These are phyloP conservation scores for Petasospora fabianii DNA, from an alignment of 1,139 yeast genomes.

Conservation along the genomic window DNA sequence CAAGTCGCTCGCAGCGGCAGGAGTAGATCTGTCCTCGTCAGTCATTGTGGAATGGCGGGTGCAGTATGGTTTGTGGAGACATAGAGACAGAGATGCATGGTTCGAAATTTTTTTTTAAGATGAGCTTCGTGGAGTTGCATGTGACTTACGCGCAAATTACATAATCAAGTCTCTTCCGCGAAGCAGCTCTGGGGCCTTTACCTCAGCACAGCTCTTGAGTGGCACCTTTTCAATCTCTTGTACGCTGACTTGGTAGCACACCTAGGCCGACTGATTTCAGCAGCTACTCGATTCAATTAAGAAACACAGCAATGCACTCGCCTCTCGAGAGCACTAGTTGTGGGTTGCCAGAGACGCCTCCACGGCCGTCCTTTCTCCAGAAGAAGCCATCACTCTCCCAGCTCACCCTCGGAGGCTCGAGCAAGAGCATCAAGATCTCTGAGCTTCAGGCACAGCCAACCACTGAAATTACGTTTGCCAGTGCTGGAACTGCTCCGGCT, in stretches of 20 bases:
- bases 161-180: no score
- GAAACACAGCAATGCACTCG: no score
- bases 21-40: not conserved
- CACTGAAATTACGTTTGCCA: constrained; percentile 22
- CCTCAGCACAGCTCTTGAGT: no score
- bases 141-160: no score
- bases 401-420: constrained; percentile 17
- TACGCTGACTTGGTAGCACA: no score
- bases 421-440: constrained; percentile 16
- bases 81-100: not conserved
- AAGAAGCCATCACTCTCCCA: constrained; percentile 23
- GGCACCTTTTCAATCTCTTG: no score
- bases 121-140: no score
- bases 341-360: constrained; percentile 8
- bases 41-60: not conserved
- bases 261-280: no score
- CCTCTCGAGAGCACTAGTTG: not conserved
- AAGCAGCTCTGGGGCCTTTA: no score
- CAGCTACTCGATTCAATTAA: no score
- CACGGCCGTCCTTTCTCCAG: constrained; percentile 12
- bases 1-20: constrained; percentile 19
- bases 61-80: no score
- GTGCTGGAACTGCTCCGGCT: constrained; percentile 12
- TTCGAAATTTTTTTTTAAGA: constrained; percentile 1
- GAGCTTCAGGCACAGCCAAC: constrained; percentile 26